A percentile compares a stretch with the other conserved stretches of the same genome.
Evolutionary conservation across 2,329 filamentous ascomycete species (phyloP).

Genomic region (Eutypa lata): DNA sequence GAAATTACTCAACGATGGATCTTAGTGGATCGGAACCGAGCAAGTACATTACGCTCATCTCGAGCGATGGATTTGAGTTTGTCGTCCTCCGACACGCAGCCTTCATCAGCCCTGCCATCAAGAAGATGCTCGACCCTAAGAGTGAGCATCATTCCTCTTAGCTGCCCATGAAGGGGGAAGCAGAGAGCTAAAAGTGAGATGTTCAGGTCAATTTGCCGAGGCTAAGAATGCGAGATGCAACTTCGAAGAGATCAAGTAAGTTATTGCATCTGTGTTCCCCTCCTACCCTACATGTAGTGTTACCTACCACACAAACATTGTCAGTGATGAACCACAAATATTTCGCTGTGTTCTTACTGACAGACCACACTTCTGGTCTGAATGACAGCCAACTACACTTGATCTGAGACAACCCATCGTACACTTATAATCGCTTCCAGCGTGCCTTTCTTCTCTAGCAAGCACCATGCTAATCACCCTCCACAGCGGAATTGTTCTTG

Average conservation of each 20-base stretch:
- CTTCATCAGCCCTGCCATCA: constrained; percentile 67
- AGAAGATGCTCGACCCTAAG: constrained; percentile 68
- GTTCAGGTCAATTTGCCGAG: constrained; percentile 61
- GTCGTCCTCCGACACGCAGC: constrained; percentile 70
- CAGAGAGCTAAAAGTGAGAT: constrained; percentile 6
- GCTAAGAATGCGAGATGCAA: constrained; percentile 60
- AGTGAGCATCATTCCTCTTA: constrained; percentile 42
- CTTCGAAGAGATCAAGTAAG: constrained; percentile 74
- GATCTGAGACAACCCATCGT: constrained; percentile 49
- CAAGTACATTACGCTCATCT: constrained; percentile 76
- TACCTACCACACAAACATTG: constrained; percentile 3
- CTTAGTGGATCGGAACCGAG: constrained; percentile 28
- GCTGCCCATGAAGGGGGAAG: not conserved
- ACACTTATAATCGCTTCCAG: not conserved
- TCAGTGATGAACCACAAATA: constrained; percentile 36
- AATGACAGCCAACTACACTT: constrained; percentile 60
- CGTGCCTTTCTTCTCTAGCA: constrained; percentile 9
- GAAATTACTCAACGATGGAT: constrained; percentile 17
- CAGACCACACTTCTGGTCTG: constrained; percentile 45
- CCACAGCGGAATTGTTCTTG: constrained; percentile 66
- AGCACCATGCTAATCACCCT: constrained; percentile 14
- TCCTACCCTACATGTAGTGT: not conserved
- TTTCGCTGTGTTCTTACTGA: constrained; percentile 45
- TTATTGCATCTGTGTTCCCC: constrained; percentile 6
- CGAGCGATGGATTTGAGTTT: constrained; percentile 74